Percentiles rank a stretch among this genome's conserved stretches.
phyloP scores from a whole-genome alignment of 2,329 filamentous ascomycete species.

The Phyllosticta citrichinensis region DNA sequence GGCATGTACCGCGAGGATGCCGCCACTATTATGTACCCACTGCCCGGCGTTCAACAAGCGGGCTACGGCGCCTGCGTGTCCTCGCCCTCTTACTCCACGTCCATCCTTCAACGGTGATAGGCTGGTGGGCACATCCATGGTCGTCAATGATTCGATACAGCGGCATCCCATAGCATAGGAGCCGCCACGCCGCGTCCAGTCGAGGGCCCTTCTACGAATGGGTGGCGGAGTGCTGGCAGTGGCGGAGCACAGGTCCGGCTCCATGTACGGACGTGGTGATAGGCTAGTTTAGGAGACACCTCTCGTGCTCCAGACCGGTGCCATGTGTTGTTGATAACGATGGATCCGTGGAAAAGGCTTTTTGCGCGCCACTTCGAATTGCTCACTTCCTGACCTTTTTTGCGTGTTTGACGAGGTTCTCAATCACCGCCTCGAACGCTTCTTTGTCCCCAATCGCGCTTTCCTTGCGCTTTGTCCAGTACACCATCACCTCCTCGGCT shows the following conservation, averaged over 20 bases:
- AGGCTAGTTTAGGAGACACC: not conserved
- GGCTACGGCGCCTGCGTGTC: not conserved
- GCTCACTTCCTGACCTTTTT: slow-evolving; percentile 66
- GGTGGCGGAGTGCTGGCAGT: not conserved
- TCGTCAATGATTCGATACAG: not conserved
- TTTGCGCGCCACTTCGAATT: not conserved
- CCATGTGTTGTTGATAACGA: not conserved
- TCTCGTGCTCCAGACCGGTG: not conserved
- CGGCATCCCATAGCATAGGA: not conserved
- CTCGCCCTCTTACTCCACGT: not conserved
- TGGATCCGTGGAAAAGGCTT: not conserved
- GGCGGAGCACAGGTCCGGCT: not conserved
- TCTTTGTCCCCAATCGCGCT: slow-evolving; percentile 85
- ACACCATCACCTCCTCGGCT: slow-evolving; percentile 70
- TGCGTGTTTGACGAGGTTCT: slow-evolving; percentile 88
- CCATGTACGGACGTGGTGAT: not conserved
- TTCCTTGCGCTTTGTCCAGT: slow-evolving; percentile 79
- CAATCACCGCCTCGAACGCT: slow-evolving; percentile 92
- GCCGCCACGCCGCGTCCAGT: not conserved
- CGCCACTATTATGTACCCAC: not conserved
- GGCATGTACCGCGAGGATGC: not conserved
- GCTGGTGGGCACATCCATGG: not conserved
- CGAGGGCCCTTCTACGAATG: not conserved
- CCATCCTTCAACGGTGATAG: not conserved
- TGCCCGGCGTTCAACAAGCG: not conserved